phyloP scores from a whole-genome alignment of 2,329 filamentous ascomycete species.

The Apiospora koreana region DNA sequence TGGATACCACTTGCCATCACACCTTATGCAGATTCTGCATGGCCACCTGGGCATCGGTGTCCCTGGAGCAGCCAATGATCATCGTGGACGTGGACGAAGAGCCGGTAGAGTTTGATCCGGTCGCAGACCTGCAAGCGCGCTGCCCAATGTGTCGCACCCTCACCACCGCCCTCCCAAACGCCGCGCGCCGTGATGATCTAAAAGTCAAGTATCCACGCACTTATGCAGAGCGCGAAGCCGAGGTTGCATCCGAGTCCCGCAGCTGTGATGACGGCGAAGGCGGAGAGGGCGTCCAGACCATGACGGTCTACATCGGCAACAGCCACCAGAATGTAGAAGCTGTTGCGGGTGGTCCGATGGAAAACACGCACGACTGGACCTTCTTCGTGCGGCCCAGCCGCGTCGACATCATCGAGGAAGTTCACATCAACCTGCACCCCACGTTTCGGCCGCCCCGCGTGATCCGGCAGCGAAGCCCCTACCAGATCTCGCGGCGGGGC shows the following conservation, averaged over 20 bases:
- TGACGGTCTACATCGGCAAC: conserved; percentile 47
- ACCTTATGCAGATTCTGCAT: conserved; percentile 46
- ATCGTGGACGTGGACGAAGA: conserved; percentile 39
- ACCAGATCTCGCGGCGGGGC: conserved; percentile 37
- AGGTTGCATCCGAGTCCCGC: conserved; percentile 21
- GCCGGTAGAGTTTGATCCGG: conserved; percentile 25
- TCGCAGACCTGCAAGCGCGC: conserved; percentile 34
- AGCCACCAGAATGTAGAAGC: conserved; percentile 33
- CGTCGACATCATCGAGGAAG: conserved; percentile 43
- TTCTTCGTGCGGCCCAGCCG: conserved; percentile 46
- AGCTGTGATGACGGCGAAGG: conserved; percentile 24
- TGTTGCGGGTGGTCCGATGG: conserved; percentile 18
- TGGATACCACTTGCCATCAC: conserved; percentile 45
- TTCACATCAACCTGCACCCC: conserved; percentile 42
- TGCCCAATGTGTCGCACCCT: conserved; percentile 47
- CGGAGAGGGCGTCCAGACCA: conserved; percentile 31
- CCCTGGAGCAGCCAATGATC: conserved; percentile 36
- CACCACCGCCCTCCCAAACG: conserved; percentile 35
- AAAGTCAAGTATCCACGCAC: conserved; percentile 34
- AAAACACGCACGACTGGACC: conserved; percentile 45
- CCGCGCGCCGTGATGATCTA: conserved; percentile 28
- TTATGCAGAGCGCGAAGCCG: conserved; percentile 35
- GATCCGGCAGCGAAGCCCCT: conserved; percentile 35
- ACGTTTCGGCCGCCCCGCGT: conserved; percentile 40
- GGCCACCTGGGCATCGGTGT: conserved; percentile 45